Percentiles rank a stretch among this genome's conserved stretches.
Evolutionary conservation across 352 stramenopile species (phyloP).

Genomic region (Peronospora belbahrii): DNA sequence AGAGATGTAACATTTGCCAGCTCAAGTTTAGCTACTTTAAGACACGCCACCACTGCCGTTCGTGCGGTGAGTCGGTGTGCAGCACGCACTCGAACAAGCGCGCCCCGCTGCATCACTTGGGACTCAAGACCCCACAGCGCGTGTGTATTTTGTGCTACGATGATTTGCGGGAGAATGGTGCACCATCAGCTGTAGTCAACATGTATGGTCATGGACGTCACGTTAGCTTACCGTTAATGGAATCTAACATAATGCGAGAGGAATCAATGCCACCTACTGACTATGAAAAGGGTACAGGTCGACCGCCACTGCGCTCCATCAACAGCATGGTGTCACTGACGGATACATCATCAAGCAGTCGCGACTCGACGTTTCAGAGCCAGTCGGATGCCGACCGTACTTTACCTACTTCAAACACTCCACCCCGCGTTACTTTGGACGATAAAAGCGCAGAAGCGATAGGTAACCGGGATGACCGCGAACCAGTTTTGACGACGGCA

Average conservation of each 20-base stretch:
- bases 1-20: conserved; percentile 76
- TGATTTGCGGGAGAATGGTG: conserved; percentile 64
- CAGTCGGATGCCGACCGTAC: conserved; percentile 23
- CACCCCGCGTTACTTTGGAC: conserved; percentile 9
- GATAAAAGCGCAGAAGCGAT: conserved; percentile 5
- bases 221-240: conserved; percentile 24
- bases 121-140: conserved; percentile 50
- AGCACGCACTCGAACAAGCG: conserved; percentile 69
- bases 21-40: conserved; percentile 85
- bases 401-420: conserved; percentile 14
- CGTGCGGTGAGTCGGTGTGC: conserved; percentile 83
- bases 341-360: conserved; percentile 22
- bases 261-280: conserved; percentile 19
- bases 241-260: conserved; percentile 24
- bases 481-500: conserved; percentile 15
- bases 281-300: conserved; percentile 8
- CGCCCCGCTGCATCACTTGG: conserved; percentile 51
- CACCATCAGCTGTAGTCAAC: conserved; percentile 70
- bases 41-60: conserved; percentile 82
- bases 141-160: conserved; percentile 80
- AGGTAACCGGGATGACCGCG: conserved; percentile 7
- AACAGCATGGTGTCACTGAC: conserved; percentile 32
- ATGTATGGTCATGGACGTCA: conserved; percentile 39
- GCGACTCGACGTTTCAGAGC: conserved; percentile 26
- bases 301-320: conserved; percentile 28